These are phyloP conservation scores for Yamadazyma endophytica DNA, from an alignment of 805 yeast species.

Conservation along the genomic window DNA sequence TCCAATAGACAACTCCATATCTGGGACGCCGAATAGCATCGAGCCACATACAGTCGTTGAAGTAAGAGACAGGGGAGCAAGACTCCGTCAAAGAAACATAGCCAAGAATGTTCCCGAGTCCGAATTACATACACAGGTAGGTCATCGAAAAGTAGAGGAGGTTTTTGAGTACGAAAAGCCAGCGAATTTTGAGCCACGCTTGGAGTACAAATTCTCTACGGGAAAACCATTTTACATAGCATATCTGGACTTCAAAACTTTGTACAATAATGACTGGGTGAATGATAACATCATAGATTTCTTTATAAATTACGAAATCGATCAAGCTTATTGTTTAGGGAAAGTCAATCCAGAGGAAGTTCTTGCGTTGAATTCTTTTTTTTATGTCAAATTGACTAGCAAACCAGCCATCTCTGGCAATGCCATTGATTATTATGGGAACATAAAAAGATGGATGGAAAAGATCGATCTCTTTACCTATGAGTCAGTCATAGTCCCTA, in stretches of 20 bases:
- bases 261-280: conserved; percentile 79
- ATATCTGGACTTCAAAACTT: conserved; percentile 70
- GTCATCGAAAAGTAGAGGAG: too few species aligned
- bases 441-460: conserved; percentile 74
- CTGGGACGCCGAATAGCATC: too few species aligned
- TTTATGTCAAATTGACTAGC: conserved; percentile 60
- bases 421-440: conserved; percentile 44
- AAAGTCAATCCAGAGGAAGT: conserved; percentile 32
- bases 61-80: too few species aligned
- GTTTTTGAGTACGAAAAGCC: too few species aligned
- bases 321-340: conserved; percentile 21
- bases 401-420: conserved; percentile 12
- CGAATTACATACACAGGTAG: too few species aligned
- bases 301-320: conserved; percentile 60
- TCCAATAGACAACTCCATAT: too few species aligned
- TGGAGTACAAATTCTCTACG: conserved; percentile 51
- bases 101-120: too few species aligned
- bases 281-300: conserved; percentile 88
- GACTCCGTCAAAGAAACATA: too few species aligned
- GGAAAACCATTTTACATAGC: conserved; percentile 54
- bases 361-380: conserved; percentile 75
- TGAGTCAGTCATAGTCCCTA: conserved; percentile 69
- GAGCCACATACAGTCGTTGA: too few species aligned
- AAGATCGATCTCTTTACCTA: conserved; percentile 56
- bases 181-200: conserved; percentile 39